Base-by-base conservation (phyloP, 1,284 basidiomycete genomes). In the Rhodotorula sp. region DNA sequence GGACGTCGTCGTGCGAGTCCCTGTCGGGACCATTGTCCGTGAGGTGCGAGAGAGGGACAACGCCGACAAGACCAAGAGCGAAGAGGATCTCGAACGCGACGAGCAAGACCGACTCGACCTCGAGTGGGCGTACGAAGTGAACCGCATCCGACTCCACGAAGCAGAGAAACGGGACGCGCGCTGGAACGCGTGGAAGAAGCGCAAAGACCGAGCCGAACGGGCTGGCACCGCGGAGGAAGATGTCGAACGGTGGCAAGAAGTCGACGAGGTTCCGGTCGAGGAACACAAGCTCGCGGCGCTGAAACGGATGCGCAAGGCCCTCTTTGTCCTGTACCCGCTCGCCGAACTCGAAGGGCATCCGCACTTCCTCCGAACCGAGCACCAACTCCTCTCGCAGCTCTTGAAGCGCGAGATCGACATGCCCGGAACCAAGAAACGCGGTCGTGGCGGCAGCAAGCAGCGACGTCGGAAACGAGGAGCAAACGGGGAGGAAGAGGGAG, bases 21-120 rank as follows among this genome's bases (percentile, higher is more conserved):
- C 94, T 0, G 82, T 95, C 0, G 94, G 94, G 0, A 97, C 94
- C 0, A 87, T 97, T 68, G 88, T 97, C 7, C 87, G 87, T 48
- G 63, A 64, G 43, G 54, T 64, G 26, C 54, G 54, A 12, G 89
- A 95, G 78, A 84, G 54, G 14, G 89, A 95, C 78, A 84, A 94
- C 54, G 84, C 87, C 31, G 34, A 83, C 84, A 46, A 85, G 47
- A 85, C 73, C 87, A 90, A 80, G 86, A 86, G 74, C 88, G 87
- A 86, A 89, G 84, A 85, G 0, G 80, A 89, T 58, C 80, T 85
- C 56, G 87, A 83, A 18, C 80, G 20, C 79, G 80, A 52, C 79
- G 80, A 84, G 82, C 83, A 84, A 61, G 83, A 85, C 59, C 86
- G 84, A 78, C 86, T 90, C 84, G 83, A 89, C 56, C 87, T 88